phyloP scores from a whole-genome alignment of 164 flowering plant genomes.

The Tetrastigma voinierianum region DNA sequence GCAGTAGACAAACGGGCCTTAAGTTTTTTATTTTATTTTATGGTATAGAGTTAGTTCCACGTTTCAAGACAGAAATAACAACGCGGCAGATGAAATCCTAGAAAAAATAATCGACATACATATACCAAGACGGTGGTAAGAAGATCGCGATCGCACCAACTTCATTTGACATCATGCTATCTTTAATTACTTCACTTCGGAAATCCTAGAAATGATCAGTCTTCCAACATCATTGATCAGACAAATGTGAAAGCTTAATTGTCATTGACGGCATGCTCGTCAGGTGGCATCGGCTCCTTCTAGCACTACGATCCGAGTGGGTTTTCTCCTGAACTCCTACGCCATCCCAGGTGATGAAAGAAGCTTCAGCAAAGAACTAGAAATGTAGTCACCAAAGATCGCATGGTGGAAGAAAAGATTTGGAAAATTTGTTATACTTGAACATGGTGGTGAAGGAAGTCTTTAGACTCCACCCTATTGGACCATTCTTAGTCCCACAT shows the following conservation, averaged over 20 bases:
- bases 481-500: conserved; percentile 30
- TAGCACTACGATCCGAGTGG: too few relatives aligned
- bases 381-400: conserved; percentile 11
- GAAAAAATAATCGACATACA: conserved; percentile 21
- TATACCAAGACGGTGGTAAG: neutral
- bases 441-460: conserved; percentile 33
- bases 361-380: conserved; percentile 22
- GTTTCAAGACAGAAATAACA: conserved; percentile 3
- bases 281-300: too few relatives aligned
- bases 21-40: neutral
- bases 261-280: neutral
- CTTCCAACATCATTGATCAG: neutral
- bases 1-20: too few relatives aligned
- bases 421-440: conserved; percentile 21
- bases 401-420: conserved; percentile 29
- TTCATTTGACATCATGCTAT: conserved; percentile 15
- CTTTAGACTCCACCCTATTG: conserved; percentile 35
- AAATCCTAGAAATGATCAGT: neutral
- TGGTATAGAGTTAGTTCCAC: conserved; percentile 10
- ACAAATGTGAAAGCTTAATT: neutral
- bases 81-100: neutral
- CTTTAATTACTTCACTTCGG: neutral
- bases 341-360: conserved; percentile 8
- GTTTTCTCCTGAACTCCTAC: too few relatives aligned
- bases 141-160: neutral